Evolutionary conservation across 139 green algal species (phyloP), one percentile per base, ranked within the genome.

Genomic region (Ettlia oleoabundans): DNA sequence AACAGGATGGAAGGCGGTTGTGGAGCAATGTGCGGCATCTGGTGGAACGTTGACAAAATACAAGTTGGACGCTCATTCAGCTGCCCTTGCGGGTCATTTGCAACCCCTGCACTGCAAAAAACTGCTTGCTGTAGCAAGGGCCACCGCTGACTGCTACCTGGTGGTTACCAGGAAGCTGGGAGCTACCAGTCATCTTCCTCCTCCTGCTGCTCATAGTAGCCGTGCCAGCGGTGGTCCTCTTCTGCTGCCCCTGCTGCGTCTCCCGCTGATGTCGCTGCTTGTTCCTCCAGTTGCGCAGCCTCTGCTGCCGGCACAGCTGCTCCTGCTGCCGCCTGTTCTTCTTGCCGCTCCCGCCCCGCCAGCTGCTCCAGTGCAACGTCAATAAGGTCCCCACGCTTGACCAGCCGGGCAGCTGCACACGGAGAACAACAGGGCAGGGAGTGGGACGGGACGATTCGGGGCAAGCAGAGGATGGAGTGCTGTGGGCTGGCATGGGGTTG

Each of bases 101-200:
- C n/a, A n/a, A n/a, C n/a, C n/a, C n/a, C n/a, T n/a, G n/a, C n/a
- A n/a, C n/a, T n/a, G n/a, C n/a, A n/a, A n/a, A n/a, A n/a, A n/a
- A n/a, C n/a, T n/a, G n/a, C n/a, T n/a, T n/a, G n/a, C n/a, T n/a
- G n/a, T n/a, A n/a, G n/a, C n/a, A n/a, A n/a, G n/a, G n/a, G n/a
- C n/a, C n/a, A n/a, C n/a, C n/a, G n/a, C n/a, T n/a, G n/a, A n/a
- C n/a, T n/a, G n/a, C n/a, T n/a, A n/a, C n/a, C n/a, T n/a, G n/a
- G n/a, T n/a, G n/a, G n/a, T n/a, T 15, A 58, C 47, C 47, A 58
- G 47, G 13, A 24, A 24, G 18, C 55, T 32, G 15, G 55, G 18
- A 65, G 41, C 52, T 61, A 81, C 75, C 75, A 81, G 15, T 81
- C 75, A 22, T 81, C 75, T 58, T 81, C 75, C 13, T 81, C 75